phyloP scores from a whole-genome alignment of 2,329 filamentous ascomycete species.

The Xylaria sp. region DNA sequence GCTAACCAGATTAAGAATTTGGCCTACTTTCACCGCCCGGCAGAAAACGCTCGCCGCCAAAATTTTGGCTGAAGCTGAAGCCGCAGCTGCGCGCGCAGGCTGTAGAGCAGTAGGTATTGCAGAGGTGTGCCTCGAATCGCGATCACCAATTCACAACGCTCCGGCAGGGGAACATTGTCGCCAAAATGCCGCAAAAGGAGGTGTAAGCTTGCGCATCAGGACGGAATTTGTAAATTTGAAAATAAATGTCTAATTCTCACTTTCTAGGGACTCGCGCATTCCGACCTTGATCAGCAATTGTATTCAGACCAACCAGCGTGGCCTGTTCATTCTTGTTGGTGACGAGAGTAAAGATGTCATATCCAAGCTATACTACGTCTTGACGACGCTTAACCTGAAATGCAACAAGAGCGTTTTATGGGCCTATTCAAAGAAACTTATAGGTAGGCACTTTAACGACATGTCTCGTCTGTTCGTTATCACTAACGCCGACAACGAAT shows the following conservation, averaged over 20 bases:
- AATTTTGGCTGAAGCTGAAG: conserved; percentile 33
- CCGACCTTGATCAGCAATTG: conserved; percentile 90
- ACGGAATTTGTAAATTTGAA: not conserved
- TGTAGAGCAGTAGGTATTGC: conserved; percentile 2
- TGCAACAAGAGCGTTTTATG: conserved; percentile 96
- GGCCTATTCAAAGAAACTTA: conserved; percentile 98
- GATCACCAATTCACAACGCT: conserved; percentile 7
- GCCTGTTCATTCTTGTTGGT: conserved; percentile 96
- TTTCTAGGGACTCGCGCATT: conserved; percentile 80
- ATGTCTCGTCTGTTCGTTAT: not conserved
- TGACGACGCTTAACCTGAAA: conserved; percentile 87
- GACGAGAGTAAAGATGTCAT: conserved; percentile 93
- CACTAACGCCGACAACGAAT: not conserved
- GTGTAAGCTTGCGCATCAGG: conserved; percentile 33
- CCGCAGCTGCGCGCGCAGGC: conserved; percentile 7
- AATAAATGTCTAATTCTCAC: conserved; percentile 7
- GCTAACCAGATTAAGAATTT: conserved; percentile 15
- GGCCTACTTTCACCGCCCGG: conserved; percentile 35
- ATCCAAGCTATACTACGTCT: conserved; percentile 91
- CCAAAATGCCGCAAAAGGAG: conserved; percentile 39
- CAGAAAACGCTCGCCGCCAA: conserved; percentile 38
- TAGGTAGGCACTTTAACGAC: conserved; percentile 67
- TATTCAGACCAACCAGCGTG: conserved; percentile 93
- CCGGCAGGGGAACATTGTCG: not conserved
- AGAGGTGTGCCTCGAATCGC: not conserved